Evolutionary conservation across 768 basidiomycete species (phyloP).

Genomic region (Agrocybe chaxingu): DNA sequence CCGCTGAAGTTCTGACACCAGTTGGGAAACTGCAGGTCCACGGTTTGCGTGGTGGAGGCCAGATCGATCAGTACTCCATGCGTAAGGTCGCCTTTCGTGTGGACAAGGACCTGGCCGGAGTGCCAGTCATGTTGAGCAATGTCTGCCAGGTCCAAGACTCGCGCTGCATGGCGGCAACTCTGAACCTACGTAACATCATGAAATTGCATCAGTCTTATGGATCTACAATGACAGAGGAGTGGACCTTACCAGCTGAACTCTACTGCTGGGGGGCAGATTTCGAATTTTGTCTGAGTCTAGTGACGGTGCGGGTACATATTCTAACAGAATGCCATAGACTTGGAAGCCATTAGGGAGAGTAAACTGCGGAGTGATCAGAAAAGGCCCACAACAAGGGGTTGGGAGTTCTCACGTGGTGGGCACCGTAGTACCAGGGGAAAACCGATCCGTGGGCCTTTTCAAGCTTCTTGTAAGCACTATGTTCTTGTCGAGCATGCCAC

Average conservation of each 20-base stretch:
- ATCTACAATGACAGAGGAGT: too few relatives aligned
- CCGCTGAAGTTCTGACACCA: too few relatives aligned
- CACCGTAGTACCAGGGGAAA: constrained; percentile 25
- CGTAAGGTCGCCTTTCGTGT: too few relatives aligned
- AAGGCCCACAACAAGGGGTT: neutral
- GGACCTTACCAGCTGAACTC: too few relatives aligned
- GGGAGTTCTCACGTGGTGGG: constrained; percentile 16
- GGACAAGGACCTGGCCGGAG: constrained; percentile 4
- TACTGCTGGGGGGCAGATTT: constrained; percentile 3
- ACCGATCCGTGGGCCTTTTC: constrained; percentile 19
- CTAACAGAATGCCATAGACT: constrained; percentile 17
- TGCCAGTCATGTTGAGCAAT: constrained; percentile 23
- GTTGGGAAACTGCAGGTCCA: too few relatives aligned
- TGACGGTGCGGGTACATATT: constrained; percentile 13
- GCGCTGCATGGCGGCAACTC: constrained; percentile 18
- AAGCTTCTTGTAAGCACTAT: constrained; percentile 21
- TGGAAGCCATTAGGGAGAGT: constrained; percentile 12
- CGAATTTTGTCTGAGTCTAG: constrained; percentile 9
- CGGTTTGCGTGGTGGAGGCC: too few relatives aligned
- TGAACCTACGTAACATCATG: constrained; percentile 11
- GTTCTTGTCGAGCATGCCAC: constrained; percentile 18
- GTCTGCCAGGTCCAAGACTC: constrained; percentile 21
- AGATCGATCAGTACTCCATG: too few relatives aligned
- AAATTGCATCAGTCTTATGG: too few relatives aligned
- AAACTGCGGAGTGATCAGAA: constrained; percentile 6